Base-by-base conservation (phyloP, 306 rosid genomes). In the Sindora glabra region DNA sequence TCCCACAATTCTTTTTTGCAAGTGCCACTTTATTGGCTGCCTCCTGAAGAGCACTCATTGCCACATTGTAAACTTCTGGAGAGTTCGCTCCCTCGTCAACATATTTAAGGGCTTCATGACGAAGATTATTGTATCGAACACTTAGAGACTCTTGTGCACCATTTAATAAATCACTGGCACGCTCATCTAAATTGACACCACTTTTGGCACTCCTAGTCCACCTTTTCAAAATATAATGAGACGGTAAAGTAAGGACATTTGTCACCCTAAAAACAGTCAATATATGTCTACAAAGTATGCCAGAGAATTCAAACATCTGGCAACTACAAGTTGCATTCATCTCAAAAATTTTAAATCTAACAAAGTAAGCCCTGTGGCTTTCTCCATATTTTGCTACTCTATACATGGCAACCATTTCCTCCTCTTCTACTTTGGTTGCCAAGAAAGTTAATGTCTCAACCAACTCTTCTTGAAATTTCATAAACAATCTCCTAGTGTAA, bases 121-220 rank as follows among this genome's bases (percentile, higher is more conserved):
- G 65, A 32, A 74, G 70, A 74, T 74, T 60, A 17, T 23, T 67
- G 48, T 47, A 74, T 15, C 65, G 70, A 23, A 24, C 49, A 3
- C 54, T 66, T 3, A 59, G 53, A 19, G 48, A 73, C 38, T 74
- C 70, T 53, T 24, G 55, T 10, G 74, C 29, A 17, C 64, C 53
- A 29, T 38, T 60, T 50, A 47, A 48, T 48, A 54, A 48, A 53
- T 53, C 63, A 21, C 70, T 29, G 36, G 48, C 45, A 46, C 21
- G 59, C 37, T 61, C 74, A 51, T 60, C 65, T 40, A 74, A 60
- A 17, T 59, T 16, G 69, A 74, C 56, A 61, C 64, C 70, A 36
- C 78, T 73, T 62, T 67, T 67, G 59, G 79, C 79, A 29, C 60
- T 74, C 59, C 74, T 74, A 8, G 74, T 67, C 79, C 74, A 74